Evolutionary conservation across 1,284 basidiomycete species (phyloP).

Genomic region (Ceratobasidium sp.): DNA sequence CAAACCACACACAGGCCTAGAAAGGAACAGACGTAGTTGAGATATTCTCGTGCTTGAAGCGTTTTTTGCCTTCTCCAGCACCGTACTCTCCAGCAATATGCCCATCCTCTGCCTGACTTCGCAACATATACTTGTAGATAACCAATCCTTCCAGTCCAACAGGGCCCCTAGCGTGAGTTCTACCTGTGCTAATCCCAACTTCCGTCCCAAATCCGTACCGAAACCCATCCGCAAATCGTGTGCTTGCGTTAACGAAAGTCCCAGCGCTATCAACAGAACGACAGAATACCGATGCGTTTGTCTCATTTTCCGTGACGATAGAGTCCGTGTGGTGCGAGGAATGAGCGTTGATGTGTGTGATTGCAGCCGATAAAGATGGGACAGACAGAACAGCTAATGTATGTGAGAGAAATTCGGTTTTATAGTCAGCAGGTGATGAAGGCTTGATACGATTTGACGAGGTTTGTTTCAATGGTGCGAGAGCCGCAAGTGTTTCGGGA

Average conservation of each 20-base stretch:
- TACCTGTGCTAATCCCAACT: constrained; percentile 96
- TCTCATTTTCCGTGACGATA: constrained; percentile 87
- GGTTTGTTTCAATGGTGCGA: constrained; percentile 53
- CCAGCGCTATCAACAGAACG: constrained; percentile 92
- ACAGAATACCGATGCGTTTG: constrained; percentile 80
- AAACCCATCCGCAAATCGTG: constrained; percentile 97
- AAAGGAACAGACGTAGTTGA: constrained; percentile 26
- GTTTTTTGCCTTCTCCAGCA: constrained; percentile 75
- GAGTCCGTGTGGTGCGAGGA: constrained; percentile 96
- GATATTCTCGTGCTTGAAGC: constrained; percentile 73
- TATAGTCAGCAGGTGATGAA: constrained; percentile 74
- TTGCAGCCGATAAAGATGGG: constrained; percentile 78
- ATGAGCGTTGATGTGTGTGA: constrained; percentile 91
- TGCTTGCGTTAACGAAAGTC: constrained; percentile 94
- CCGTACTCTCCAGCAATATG: constrained; percentile 88
- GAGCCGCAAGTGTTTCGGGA: constrained; percentile 67
- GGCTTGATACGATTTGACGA: constrained; percentile 61
- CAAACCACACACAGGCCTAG: background rate
- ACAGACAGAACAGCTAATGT: constrained; percentile 85
- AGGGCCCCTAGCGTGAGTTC: constrained; percentile 96
- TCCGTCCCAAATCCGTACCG: constrained; percentile 98
- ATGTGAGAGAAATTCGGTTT: constrained; percentile 89
- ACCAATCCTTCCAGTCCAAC: constrained; percentile 96
- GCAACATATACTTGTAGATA: constrained; percentile 94
- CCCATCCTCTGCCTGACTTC: constrained; percentile 77